Percentiles rank a stretch among this genome's conserved stretches.
Conservation (phyloP, 2,329 filamentous ascomycete genomes). For the Orbilia oligospora region DNA sequence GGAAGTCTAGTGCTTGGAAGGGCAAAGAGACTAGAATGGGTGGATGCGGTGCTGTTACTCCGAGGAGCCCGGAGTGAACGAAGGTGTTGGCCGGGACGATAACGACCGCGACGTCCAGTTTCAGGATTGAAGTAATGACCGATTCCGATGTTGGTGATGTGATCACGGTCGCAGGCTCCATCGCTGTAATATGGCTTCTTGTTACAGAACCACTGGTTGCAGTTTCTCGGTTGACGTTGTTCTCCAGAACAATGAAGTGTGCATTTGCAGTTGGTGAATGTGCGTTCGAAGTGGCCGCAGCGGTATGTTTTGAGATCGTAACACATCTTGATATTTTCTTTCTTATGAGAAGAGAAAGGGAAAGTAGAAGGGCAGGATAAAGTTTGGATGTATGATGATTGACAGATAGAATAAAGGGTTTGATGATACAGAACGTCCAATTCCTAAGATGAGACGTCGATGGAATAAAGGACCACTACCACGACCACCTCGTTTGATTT, state of each 20-base stretch:
- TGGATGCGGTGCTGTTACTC: neutral
- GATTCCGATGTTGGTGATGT: slow-evolving; percentile 36
- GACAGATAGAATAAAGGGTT: no score
- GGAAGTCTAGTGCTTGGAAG: slow-evolving; percentile 6
- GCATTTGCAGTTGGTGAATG: slow-evolving; percentile 26
- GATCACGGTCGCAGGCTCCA: slow-evolving; percentile 17
- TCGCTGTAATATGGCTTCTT: slow-evolving; percentile 51
- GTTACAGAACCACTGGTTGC: slow-evolving; percentile 51
- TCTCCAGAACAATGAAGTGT: slow-evolving; percentile 29
- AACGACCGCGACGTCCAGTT: slow-evolving; percentile 17
- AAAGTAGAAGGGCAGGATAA: neutral
- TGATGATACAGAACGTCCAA: neutral
- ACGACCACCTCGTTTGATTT: neutral
- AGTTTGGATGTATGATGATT: neutral
- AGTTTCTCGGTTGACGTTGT: slow-evolving; percentile 35
- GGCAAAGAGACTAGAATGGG: neutral
- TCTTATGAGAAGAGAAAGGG: neutral
- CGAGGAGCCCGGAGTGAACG: slow-evolving; percentile 10
- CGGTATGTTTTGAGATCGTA: slow-evolving; percentile 39
- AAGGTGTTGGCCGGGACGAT: slow-evolving; percentile 21
- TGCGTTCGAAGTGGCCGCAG: slow-evolving; percentile 51
- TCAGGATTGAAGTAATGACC: slow-evolving; percentile 41
- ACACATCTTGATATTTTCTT: slow-evolving; percentile 30
- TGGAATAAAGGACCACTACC: neutral
- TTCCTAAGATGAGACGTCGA: neutral